phyloP scores from a whole-genome alignment of 2,329 filamentous ascomycete genomes.

The Fusarium sp. region DNA sequence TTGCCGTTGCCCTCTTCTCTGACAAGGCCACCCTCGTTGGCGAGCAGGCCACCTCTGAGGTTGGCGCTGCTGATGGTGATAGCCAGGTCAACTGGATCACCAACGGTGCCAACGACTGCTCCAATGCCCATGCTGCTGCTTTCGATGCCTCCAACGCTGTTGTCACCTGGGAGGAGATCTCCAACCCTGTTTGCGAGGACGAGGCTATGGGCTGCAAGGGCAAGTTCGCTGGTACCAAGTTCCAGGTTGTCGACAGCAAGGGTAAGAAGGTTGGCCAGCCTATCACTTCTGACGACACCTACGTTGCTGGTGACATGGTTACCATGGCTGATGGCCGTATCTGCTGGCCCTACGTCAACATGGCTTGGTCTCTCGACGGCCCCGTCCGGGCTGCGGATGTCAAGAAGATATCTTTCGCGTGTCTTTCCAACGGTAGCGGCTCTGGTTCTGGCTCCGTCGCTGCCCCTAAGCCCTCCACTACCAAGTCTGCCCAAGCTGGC shows the following conservation, averaged over 20 bases:
- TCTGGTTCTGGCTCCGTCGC: slow-evolving; percentile 10
- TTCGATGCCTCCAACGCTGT: slow-evolving; percentile 63
- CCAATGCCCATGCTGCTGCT: slow-evolving; percentile 66
- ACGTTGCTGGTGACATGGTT: slow-evolving; percentile 69
- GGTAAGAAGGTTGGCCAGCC: slow-evolving; percentile 62
- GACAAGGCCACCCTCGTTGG: slow-evolving; percentile 67
- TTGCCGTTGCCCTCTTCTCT: slow-evolving; percentile 64
- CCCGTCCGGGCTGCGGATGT: slow-evolving; percentile 38
- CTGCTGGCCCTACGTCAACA: slow-evolving; percentile 69
- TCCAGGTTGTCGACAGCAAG: slow-evolving; percentile 63
- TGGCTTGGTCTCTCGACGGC: slow-evolving; percentile 57
- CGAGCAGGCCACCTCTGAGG: slow-evolving; percentile 61
- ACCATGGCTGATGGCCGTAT: slow-evolving; percentile 65
- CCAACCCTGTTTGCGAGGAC: slow-evolving; percentile 61
- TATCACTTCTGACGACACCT: slow-evolving; percentile 61
- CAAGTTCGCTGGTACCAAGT: slow-evolving; percentile 66
- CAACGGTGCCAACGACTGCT: slow-evolving; percentile 58
- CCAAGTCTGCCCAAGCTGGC: slow-evolving; percentile 13
- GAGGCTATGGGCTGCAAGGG: slow-evolving; percentile 68
- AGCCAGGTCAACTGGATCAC: slow-evolving; percentile 69
- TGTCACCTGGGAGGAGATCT: slow-evolving; percentile 69
- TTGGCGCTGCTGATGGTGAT: slow-evolving; percentile 63
- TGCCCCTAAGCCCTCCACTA: slow-evolving; percentile 13
- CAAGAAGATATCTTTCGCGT: slow-evolving; percentile 64
- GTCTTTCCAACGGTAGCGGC: slow-evolving; percentile 44